Percentiles rank a stretch among this genome's conserved stretches.
These are phyloP conservation scores for Zygnema circumcarinatum DNA, from an alignment of 139 green algal species.

Conservation along the genomic window DNA sequence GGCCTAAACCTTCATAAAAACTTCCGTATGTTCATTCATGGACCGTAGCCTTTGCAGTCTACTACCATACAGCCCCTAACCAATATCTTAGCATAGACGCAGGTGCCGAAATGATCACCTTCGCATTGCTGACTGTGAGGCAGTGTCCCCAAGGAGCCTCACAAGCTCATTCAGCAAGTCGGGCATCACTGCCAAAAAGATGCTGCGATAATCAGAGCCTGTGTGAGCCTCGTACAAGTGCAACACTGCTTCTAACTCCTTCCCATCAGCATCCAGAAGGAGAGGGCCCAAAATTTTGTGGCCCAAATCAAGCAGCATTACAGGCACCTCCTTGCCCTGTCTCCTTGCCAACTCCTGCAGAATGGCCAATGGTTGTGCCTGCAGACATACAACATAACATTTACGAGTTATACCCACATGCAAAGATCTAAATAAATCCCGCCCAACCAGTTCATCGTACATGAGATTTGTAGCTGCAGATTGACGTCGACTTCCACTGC, in stretches of 20 bases:
- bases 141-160: conserved; percentile 26
- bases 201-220: not conserved
- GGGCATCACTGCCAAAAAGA: conserved; percentile 43
- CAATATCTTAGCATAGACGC: too few species aligned
- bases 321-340: conserved; percentile 28
- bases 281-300: conserved; percentile 33
- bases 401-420: not conserved
- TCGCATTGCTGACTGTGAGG: not conserved
- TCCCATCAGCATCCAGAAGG: conserved; percentile 40
- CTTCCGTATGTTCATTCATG: too few species aligned
- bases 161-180: conserved; percentile 52
- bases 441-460: not conserved
- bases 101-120: too few species aligned
- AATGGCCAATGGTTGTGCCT: conserved; percentile 17
- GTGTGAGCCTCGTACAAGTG: conserved; percentile 52
- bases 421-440: conserved; percentile 6
- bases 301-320: conserved; percentile 50
- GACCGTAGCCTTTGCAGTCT: too few species aligned
- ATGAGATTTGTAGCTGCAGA: not conserved
- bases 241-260: conserved; percentile 19
- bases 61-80: too few species aligned
- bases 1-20: too few species aligned
- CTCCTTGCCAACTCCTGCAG: conserved; percentile 25
- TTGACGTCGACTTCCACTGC: not conserved
- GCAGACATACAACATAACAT: conserved; percentile 2